Conservation (phyloP, 2,329 filamentous ascomycete species). For the Aspergillus flavus region DNA sequence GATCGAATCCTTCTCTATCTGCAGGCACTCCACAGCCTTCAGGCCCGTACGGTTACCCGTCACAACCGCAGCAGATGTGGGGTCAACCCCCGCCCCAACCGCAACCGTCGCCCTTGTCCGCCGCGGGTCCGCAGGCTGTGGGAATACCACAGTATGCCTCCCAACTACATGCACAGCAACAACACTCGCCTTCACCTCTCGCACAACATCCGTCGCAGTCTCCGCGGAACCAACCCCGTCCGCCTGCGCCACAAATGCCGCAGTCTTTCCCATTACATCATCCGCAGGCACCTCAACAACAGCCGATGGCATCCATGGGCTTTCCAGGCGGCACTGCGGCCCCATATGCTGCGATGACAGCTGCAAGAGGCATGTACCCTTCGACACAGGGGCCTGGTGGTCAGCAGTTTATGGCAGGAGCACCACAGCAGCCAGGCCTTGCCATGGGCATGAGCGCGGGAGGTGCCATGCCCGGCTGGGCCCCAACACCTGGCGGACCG, state of each 20-base stretch:
- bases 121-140: slow-evolving; percentile 41
- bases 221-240: slow-evolving; percentile 44
- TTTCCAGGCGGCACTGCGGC: slow-evolving; percentile 37
- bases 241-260: slow-evolving; percentile 39
- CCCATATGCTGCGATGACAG: slow-evolving; percentile 37
- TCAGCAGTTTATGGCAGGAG: slow-evolving; percentile 37
- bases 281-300: slow-evolving; percentile 36
- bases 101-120: slow-evolving; percentile 58
- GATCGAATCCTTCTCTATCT: slow-evolving; percentile 62
- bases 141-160: slow-evolving; percentile 45
- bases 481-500: slow-evolving; percentile 34
- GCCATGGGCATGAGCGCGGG: slow-evolving; percentile 39
- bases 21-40: slow-evolving; percentile 50
- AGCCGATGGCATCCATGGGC: slow-evolving; percentile 40
- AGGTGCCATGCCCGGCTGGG: slow-evolving; percentile 41
- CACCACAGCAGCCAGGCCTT: slow-evolving; percentile 40
- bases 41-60: slow-evolving; percentile 55
- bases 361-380: slow-evolving; percentile 41
- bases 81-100: slow-evolving; percentile 65
- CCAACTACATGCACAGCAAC: slow-evolving; percentile 41
- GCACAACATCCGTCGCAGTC: slow-evolving; percentile 43
- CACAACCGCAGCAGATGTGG: slow-evolving; percentile 70
- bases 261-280: slow-evolving; percentile 42
- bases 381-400: slow-evolving; percentile 36
- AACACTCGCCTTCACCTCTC: slow-evolving; percentile 43